Evolutionary conservation across 2,329 filamentous ascomycete genomes (phyloP), one percentile per base, ranked within the genome.

Genomic region (Parastagonospora avenae): DNA sequence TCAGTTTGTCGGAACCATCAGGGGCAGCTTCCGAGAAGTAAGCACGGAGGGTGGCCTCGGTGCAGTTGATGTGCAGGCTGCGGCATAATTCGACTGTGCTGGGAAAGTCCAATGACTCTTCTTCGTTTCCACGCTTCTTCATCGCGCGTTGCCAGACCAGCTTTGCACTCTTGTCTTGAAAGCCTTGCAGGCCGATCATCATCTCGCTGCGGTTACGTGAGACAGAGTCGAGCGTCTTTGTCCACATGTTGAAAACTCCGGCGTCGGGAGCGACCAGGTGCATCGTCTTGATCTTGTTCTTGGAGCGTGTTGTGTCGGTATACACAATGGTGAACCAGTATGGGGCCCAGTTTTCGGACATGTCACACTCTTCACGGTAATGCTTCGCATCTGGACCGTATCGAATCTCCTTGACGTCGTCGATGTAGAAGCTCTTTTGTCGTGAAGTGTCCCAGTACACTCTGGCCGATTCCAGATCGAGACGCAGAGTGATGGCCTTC

Each of bases 241-340:
- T 91, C 94, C 93, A 97, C 24, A 90, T 80, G 28, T 85, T 80
- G 63, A 93, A 88, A 7, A 86, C 84, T 59, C 86, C 83, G 40
- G 86, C 80, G 54, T 88, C 87, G 9, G 88, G 87, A 24, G 92
- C 91, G 50, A 97, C 86, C 44, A 99, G 81, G 72, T 97, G 92
- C 78, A 97, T 85, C 8, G 88, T 88, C 73, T 97, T 96, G 64
- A 83, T 79, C 19, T 81, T 77, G 38, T 86, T 88, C 68, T 91
- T 93, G 8, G 88, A 87, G 54, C 87, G 88, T 62, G 91, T 89
- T 0, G 89, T 86, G 32, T 91, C 83, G 0, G 86, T 85, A 72
- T 96, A 97, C 46, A 96, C 84, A 59, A 99, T 91, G 27, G 92
- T 95, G 67, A 97, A 93, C 84, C 92, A 96, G 11, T 85, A 85